Evolutionary conservation across 2,329 filamentous ascomycete genomes (phyloP).

Genomic region (Arthrobotrys conoides): DNA sequence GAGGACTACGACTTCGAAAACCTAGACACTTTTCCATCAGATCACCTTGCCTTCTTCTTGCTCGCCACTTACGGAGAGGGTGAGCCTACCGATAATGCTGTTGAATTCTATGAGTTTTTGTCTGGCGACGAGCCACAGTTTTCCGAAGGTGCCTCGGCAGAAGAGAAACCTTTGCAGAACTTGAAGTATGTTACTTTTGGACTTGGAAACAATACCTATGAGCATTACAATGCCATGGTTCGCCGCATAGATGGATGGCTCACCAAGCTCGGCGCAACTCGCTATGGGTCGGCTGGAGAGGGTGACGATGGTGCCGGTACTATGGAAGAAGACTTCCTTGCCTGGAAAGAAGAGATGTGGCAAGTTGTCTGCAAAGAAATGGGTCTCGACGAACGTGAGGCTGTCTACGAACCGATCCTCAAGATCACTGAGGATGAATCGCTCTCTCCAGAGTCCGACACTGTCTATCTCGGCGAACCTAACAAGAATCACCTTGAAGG

Average conservation of each 20-base stretch:
- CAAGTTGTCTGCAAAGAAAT: constrained; percentile 83
- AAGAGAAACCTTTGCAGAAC: constrained; percentile 81
- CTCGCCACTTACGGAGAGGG: constrained; percentile 98
- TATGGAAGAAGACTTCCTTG: constrained; percentile 99
- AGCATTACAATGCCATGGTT: constrained; percentile 99
- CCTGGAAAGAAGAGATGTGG: constrained; percentile 99
- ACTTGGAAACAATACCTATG: constrained; percentile 98
- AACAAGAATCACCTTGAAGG: constrained; percentile 96
- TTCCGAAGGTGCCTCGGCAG: constrained; percentile 75
- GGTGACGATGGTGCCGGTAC: constrained; percentile 98
- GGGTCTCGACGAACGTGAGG: constrained; percentile 92
- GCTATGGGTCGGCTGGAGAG: constrained; percentile 90
- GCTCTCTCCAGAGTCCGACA: constrained; percentile 79
- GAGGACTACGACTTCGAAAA: constrained; percentile 99
- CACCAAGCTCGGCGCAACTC: constrained; percentile 83
- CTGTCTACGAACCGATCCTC: constrained; percentile 94
- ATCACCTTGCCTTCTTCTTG: constrained; percentile 95
- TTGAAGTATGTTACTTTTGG: constrained; percentile 96
- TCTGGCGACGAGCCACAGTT: constrained; percentile 85
- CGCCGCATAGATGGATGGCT: constrained; percentile 88
- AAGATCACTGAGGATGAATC: constrained; percentile 82
- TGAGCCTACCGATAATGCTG: constrained; percentile 97
- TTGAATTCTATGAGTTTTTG: constrained; percentile 98
- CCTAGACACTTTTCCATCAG: constrained; percentile 86
- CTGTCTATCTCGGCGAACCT: constrained; percentile 94